Evolutionary conservation across 768 basidiomycete species (phyloP).

Genomic region (Macrolepiota fuliginosa): DNA sequence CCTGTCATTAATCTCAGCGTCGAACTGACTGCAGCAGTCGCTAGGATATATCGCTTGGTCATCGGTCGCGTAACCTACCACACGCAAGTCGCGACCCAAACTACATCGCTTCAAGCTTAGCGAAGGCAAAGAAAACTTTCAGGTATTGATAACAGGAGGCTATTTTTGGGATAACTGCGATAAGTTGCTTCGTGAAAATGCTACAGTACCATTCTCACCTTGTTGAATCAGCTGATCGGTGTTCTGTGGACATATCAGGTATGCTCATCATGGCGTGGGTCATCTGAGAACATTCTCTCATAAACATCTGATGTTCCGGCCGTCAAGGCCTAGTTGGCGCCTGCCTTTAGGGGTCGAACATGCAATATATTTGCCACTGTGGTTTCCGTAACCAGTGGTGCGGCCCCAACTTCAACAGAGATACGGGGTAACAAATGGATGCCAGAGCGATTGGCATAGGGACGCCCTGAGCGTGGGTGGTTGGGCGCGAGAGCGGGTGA

Average conservation of each 20-base stretch:
- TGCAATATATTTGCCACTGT: neutral
- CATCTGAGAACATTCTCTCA: neutral
- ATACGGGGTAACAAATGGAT: neutral
- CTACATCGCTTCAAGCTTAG: neutral
- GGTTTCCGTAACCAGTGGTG: neutral
- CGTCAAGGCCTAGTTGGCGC: neutral
- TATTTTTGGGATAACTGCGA: neutral
- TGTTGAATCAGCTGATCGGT: slow-evolving; percentile 1
- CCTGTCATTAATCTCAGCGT: neutral
- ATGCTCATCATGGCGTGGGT: neutral
- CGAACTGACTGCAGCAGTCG: neutral
- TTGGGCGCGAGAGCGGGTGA: neutral
- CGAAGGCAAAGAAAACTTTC: neutral
- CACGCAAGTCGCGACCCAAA: neutral
- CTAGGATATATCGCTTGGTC: neutral
- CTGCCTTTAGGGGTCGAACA: neutral
- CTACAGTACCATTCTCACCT: neutral
- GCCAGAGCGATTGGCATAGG: neutral
- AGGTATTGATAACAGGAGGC: neutral
- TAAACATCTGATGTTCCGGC: slow-evolving; percentile 1
- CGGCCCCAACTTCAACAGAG: neutral
- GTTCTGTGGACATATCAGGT: neutral
- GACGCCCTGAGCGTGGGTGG: no score
- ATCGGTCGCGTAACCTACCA: neutral
- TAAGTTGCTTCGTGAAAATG: neutral